Evolutionary conservation across 768 basidiomycete species (phyloP), one percentile per base, ranked within the genome.

Genomic region (Xanthoconium purpureum): DNA sequence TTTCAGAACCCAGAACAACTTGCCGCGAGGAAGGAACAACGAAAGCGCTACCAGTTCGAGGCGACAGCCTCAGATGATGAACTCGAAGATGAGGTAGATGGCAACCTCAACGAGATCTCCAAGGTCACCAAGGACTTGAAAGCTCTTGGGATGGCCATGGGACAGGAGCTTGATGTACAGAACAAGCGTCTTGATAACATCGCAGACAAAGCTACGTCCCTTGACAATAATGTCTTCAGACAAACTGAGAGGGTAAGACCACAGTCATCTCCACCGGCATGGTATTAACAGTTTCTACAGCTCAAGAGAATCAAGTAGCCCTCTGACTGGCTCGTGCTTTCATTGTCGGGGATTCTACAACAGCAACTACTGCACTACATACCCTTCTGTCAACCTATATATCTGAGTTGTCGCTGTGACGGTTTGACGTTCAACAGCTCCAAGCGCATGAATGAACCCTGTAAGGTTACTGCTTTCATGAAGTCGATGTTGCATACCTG

Each of bases 31-130:
- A 84, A 86, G 72, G 89, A 87, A 54, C 87, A 87, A 63, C 79
- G 91, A 63, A 83, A 86, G 65, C 83, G 90, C 36, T 98, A 84
- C 70, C 94, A 98, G 73, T 97, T 98, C 66, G 96, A 99, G 63
- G 84, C 85, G 29, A 89, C 84, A 37, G 91, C 81, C 3, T 91
- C 89, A 7, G 96, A 99, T 66, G 94, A 98, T 63, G 94, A 95
- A 73, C 62, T 96, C 1, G 96, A 99, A 75, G 89, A 98, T 63
- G 94, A 98, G 73, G 66, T 99, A 37, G 96, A 98, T 65, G 84
- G 81, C 60, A 98, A 98, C 70, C 75, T 99, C 28, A 85, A 91
- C 68, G 94, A 96, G 71, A 89, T 96, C 56, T 75, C 82, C 36
- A 85, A 85, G 49, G 82, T 88, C 50, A 84, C 90, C 3, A 89